phyloP scores from a whole-genome alignment of 257 asterid genomes.

The Solanum corneliomulleri region DNA sequence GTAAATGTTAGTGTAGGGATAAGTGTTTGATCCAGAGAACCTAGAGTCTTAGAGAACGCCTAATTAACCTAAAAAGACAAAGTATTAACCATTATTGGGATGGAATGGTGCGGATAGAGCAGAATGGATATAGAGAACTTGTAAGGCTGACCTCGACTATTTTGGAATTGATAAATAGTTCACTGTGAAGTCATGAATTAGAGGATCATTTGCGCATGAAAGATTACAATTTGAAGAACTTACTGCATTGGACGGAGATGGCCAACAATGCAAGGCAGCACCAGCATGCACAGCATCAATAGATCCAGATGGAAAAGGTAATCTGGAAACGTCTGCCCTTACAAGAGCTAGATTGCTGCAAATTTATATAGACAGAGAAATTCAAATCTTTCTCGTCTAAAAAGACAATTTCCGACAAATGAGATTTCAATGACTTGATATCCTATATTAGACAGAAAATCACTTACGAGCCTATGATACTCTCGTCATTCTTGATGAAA shows the following conservation, averaged over 20 bases:
- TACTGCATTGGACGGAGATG: slow-evolving; percentile 95
- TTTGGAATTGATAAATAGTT: background rate
- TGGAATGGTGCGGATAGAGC: background rate
- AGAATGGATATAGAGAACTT: background rate
- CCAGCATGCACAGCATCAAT: slow-evolving; percentile 97
- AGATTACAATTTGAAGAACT: background rate
- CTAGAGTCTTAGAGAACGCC: background rate
- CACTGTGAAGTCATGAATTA: background rate
- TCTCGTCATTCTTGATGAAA: slow-evolving; percentile 63
- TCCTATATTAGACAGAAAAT: background rate
- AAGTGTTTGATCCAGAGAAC: background rate
- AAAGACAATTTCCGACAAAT: background rate
- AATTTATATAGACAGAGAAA: background rate
- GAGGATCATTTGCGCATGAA: background rate
- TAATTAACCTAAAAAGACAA: background rate
- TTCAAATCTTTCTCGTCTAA: background rate
- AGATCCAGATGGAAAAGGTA: slow-evolving; percentile 81
- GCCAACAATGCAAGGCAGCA: slow-evolving; percentile 99
- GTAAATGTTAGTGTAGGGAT: background rate
- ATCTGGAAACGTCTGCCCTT: slow-evolving; percentile 92
- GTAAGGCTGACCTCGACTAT: background rate
- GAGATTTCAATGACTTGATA: background rate
- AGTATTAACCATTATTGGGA: background rate
- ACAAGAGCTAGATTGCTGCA: slow-evolving; percentile 84
- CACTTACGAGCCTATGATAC: slow-evolving; percentile 62